Percentiles rank a stretch among this genome's conserved stretches.
Evolutionary conservation across 2,329 filamentous ascomycete genomes (phyloP).

Genomic region (Trichoderma lentiforme): DNA sequence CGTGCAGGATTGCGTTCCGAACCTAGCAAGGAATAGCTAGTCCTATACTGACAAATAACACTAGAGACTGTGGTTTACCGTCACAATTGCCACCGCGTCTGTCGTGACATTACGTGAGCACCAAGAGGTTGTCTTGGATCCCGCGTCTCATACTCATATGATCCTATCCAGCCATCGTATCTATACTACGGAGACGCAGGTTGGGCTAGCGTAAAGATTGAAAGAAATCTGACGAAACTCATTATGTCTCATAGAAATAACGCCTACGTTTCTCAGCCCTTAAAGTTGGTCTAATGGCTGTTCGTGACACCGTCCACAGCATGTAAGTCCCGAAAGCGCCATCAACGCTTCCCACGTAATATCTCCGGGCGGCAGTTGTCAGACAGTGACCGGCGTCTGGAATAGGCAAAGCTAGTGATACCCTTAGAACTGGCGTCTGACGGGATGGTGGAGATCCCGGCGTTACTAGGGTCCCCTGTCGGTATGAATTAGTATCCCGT

Average conservation of each 20-base stretch:
- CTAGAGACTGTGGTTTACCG: background rate
- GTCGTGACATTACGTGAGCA: background rate
- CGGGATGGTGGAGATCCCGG: background rate
- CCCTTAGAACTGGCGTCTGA: background rate
- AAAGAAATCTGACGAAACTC: too few relatives aligned
- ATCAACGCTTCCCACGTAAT: conserved; percentile 6
- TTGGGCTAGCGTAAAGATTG: background rate
- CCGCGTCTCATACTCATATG: background rate
- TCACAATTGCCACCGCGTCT: background rate
- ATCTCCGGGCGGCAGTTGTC: background rate
- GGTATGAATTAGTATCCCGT: background rate
- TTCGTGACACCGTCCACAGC: background rate
- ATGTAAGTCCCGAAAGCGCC: background rate
- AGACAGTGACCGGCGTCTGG: background rate
- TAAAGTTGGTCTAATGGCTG: background rate
- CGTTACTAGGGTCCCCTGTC: background rate
- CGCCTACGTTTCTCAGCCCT: background rate
- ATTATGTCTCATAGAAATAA: background rate
- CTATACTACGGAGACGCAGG: background rate
- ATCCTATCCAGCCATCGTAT: background rate
- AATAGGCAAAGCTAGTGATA: conserved; percentile 2
- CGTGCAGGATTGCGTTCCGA: background rate
- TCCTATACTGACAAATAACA: background rate
- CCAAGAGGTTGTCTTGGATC: background rate
- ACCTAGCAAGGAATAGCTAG: background rate